phyloP scores from a whole-genome alignment of 345 rosid genomes.

The Balakata baccata region DNA sequence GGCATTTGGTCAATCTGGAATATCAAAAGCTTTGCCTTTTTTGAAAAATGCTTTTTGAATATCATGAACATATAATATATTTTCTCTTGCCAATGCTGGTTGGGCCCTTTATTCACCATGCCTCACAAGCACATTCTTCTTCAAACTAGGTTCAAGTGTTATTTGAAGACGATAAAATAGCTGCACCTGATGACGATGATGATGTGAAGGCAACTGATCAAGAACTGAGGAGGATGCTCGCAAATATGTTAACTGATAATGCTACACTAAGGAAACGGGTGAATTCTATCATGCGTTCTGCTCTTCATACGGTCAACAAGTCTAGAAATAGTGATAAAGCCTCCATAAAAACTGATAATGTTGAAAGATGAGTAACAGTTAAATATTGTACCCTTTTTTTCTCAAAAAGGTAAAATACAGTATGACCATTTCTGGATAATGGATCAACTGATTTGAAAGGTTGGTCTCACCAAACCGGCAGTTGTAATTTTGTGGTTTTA shows the following conservation, averaged over 20 bases:
- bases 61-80: no score
- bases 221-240: slow-evolving; percentile 56
- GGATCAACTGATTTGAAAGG: slow-evolving; percentile 3
- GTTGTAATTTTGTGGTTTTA: slow-evolving; percentile 25
- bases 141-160: slow-evolving; percentile 52
- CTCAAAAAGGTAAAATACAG: no score
- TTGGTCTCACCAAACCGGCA: slow-evolving; percentile 14
- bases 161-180: slow-evolving; percentile 38
- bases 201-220: slow-evolving; percentile 28
- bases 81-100: not conserved
- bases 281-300: slow-evolving; percentile 42
- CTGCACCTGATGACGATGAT: slow-evolving; percentile 26
- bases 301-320: slow-evolving; percentile 13
- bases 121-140: not conserved
- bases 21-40: no score
- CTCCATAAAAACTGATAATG: slow-evolving; percentile 4
- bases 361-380: slow-evolving; percentile 18
- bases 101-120: not conserved
- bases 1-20: not conserved
- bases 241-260: slow-evolving; percentile 47
- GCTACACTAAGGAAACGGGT: slow-evolving; percentile 67
- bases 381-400: not conserved
- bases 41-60: no score
- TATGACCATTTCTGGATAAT: not conserved
- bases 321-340: slow-evolving; percentile 5